Evolutionary conservation across 345 rosid species (phyloP).

Genomic region (Corchorus olitorius): DNA sequence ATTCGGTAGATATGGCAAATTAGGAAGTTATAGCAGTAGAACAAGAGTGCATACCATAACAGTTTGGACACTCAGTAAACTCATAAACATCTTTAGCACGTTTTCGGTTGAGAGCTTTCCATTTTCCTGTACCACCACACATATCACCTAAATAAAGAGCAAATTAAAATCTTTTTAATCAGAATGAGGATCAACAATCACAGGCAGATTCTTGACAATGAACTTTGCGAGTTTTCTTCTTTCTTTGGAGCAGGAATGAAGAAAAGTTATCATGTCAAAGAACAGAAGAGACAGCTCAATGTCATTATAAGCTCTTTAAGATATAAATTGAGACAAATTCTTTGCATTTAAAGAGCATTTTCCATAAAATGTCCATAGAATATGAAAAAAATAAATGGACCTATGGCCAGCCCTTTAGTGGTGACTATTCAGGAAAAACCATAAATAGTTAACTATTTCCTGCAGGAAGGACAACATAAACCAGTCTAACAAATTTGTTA

Average conservation of each 20-base stretch:
- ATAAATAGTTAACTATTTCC: too few species aligned
- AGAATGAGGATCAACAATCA: not conserved
- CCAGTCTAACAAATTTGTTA: not conserved
- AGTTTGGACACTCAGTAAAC: constrained; percentile 94
- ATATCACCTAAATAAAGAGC: constrained; percentile 70
- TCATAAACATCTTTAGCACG: constrained; percentile 97
- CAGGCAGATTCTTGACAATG: not conserved
- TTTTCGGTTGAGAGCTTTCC: constrained; percentile 96
- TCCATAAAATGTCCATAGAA: not conserved
- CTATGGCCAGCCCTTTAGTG: not conserved
- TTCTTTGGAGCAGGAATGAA: not conserved
- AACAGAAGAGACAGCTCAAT: not conserved
- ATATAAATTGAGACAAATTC: not conserved
- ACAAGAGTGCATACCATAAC: constrained; percentile 62
- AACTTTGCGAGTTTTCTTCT: not conserved
- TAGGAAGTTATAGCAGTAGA: not conserved
- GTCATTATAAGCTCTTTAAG: not conserved
- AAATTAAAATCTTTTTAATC: constrained; percentile 20
- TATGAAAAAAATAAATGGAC: not conserved
- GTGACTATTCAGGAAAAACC: not conserved
- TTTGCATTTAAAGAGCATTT: not conserved
- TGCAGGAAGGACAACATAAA: not conserved
- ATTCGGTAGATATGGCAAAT: not conserved
- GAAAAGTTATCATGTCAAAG: not conserved
- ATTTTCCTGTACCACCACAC: constrained; percentile 99